Percentiles rank a stretch among this genome's conserved stretches.
Conservation (phyloP, 2,329 filamentous ascomycete species). For the Pseudogymnoascus sp. region DNA sequence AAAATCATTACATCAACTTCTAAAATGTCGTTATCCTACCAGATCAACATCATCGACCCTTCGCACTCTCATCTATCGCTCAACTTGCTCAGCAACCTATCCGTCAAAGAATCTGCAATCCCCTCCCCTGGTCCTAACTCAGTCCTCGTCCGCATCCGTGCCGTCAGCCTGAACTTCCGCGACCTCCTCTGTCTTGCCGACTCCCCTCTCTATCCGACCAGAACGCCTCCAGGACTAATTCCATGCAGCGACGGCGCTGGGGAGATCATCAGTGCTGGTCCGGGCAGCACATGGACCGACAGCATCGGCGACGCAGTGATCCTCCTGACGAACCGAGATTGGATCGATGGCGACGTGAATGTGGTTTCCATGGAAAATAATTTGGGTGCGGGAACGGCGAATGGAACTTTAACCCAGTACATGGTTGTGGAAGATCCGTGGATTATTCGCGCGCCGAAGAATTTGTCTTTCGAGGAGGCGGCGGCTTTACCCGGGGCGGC, state of each 20-base stretch:
- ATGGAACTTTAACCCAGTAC: neutral
- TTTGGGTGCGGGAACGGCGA: slow-evolving; percentile 31
- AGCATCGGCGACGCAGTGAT: slow-evolving; percentile 11
- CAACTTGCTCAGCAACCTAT: slow-evolving; percentile 39
- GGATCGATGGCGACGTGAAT: slow-evolving; percentile 40
- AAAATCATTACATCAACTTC: neutral
- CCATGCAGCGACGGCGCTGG: slow-evolving; percentile 42
- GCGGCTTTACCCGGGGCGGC: slow-evolving; percentile 41
- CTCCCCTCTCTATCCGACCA: slow-evolving; percentile 15
- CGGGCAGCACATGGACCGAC: neutral
- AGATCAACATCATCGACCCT: neutral
- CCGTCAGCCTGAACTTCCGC: slow-evolving; percentile 23
- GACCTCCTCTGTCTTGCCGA: slow-evolving; percentile 16
- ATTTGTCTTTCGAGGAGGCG: slow-evolving; percentile 35
- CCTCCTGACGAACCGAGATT: slow-evolving; percentile 29
- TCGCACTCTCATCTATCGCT: neutral
- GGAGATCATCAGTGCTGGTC: slow-evolving; percentile 30
- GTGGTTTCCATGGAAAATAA: slow-evolving; percentile 14
- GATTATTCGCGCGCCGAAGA: slow-evolving; percentile 33
- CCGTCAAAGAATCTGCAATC: slow-evolving; percentile 35
- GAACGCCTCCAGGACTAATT: neutral
- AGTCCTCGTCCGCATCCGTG: slow-evolving; percentile 24
- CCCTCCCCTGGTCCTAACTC: slow-evolving; percentile 42
- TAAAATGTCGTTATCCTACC: neutral
- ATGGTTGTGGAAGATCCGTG: slow-evolving; percentile 36